Percentiles rank a stretch among this genome's conserved stretches.
phyloP scores from a whole-genome alignment of 495 filamentous ascomycete genomes.

The Xylaria flabelliformis region DNA sequence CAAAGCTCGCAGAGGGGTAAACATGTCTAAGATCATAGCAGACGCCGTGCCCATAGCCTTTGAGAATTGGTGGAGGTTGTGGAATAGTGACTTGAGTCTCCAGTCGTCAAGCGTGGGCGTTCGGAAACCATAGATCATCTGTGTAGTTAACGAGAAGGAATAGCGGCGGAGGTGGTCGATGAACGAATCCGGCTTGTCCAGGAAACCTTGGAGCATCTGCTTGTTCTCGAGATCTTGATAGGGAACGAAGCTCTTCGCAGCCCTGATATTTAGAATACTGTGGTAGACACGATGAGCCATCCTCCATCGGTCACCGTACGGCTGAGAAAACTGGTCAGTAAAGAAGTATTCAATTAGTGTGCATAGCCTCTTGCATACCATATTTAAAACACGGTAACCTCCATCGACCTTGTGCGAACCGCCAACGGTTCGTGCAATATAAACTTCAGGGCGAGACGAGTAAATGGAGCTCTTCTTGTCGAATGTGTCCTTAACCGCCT shows the following conservation, averaged over 20 bases:
- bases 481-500: constrained; percentile 40
- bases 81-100: constrained; percentile 59
- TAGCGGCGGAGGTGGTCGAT: constrained; percentile 60
- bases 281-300: constrained; percentile 55
- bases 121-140: constrained; percentile 62
- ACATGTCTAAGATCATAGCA: constrained; percentile 50
- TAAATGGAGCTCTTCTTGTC: constrained; percentile 40
- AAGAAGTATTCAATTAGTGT: not conserved
- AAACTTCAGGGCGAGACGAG: constrained; percentile 33
- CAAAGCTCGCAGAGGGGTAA: constrained; percentile 46
- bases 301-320: constrained; percentile 48
- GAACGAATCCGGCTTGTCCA: constrained; percentile 46
- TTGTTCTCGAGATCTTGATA: constrained; percentile 61
- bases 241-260: constrained; percentile 49
- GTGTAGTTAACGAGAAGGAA: constrained; percentile 59
- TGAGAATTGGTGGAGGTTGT: constrained; percentile 57
- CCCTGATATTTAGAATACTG: constrained; percentile 52
- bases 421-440: constrained; percentile 30
- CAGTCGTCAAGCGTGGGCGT: constrained; percentile 55
- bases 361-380: constrained; percentile 15
- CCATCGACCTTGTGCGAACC: constrained; percentile 27
- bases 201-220: constrained; percentile 54
- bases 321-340: constrained; percentile 27
- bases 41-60: constrained; percentile 53
- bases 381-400: constrained; percentile 31